These are phyloP conservation scores for Plasmodium inui DNA, from an alignment of 169 alveolate genomes.

Conservation along the genomic window DNA sequence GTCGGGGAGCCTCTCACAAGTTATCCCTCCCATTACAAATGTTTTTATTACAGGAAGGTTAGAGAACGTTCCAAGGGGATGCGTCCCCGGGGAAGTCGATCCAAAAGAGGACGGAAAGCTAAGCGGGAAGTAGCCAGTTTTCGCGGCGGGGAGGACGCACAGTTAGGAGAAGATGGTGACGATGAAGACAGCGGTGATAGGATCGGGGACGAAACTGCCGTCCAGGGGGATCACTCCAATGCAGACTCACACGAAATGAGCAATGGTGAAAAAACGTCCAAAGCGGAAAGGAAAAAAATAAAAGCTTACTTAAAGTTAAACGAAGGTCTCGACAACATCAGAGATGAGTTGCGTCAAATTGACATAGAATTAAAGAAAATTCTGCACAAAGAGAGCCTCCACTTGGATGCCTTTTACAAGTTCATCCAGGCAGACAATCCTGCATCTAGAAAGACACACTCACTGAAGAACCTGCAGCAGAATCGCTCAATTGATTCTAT, in stretches of 20 bases:
- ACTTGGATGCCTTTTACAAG: background rate
- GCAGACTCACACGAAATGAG: background rate
- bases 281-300: constrained; percentile 32
- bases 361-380: constrained; percentile 42
- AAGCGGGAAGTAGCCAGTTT: background rate
- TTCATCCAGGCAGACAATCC: background rate
- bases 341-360: constrained; percentile 20
- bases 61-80: background rate
- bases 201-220: background rate
- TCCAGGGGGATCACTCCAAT: background rate
- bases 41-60: background rate
- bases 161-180: background rate
- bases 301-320: constrained; percentile 31
- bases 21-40: background rate
- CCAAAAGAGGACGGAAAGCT: background rate
- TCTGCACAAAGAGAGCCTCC: constrained; percentile 10
- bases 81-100: background rate
- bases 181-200: background rate
- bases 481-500: background rate
- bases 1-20: background rate
- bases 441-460: background rate
- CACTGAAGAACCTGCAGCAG: background rate
- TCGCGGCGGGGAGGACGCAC: background rate
- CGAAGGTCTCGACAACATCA: constrained; percentile 38
- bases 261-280: background rate